These are phyloP conservation scores for Deinandra increscens DNA, from an alignment of 129 eudicot species.

Conservation along the genomic window DNA sequence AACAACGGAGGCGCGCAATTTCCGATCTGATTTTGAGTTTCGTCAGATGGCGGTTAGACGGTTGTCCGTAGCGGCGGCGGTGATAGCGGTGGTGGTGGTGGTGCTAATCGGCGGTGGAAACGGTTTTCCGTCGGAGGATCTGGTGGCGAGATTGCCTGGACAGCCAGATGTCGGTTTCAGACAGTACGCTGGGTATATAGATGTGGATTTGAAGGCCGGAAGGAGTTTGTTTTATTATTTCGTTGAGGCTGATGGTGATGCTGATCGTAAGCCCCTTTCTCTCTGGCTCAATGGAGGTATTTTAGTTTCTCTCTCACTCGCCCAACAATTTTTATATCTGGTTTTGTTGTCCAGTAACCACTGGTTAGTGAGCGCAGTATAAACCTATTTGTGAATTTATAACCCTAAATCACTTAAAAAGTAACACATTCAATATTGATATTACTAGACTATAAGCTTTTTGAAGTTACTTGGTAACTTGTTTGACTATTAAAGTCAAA, in stretches of 20 bases:
- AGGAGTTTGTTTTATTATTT: constrained; percentile 93
- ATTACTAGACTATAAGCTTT: too few relatives aligned
- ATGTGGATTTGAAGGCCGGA: constrained; percentile 83
- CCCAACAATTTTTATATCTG: background rate
- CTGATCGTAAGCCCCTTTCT: constrained; percentile 77
- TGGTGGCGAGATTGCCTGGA: constrained; percentile 78
- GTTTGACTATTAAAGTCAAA: too few relatives aligned
- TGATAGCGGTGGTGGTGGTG: constrained; percentile 35
- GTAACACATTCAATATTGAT: too few relatives aligned
- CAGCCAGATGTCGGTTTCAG: constrained; percentile 75
- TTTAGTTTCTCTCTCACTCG: background rate
- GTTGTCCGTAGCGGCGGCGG: constrained; percentile 29
- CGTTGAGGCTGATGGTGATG: constrained; percentile 83
- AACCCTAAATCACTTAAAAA: too few relatives aligned
- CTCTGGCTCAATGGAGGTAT: constrained; percentile 99
- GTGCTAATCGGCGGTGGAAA: constrained; percentile 36
- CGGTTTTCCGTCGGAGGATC: constrained; percentile 85
- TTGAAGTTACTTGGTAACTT: too few relatives aligned
- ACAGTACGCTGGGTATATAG: constrained; percentile 91
- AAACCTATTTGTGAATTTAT: too few relatives aligned
- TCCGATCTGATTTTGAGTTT: too few relatives aligned
- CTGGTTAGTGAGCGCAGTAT: too few relatives aligned
- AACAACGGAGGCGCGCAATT: too few relatives aligned
- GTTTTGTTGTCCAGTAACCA: too few relatives aligned
- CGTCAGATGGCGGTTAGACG: constrained; percentile 33